Evolutionary conservation across 2,329 filamentous ascomycete genomes (phyloP), one percentile per base, ranked within the genome.

Genomic region (Cladosporium sp.): DNA sequence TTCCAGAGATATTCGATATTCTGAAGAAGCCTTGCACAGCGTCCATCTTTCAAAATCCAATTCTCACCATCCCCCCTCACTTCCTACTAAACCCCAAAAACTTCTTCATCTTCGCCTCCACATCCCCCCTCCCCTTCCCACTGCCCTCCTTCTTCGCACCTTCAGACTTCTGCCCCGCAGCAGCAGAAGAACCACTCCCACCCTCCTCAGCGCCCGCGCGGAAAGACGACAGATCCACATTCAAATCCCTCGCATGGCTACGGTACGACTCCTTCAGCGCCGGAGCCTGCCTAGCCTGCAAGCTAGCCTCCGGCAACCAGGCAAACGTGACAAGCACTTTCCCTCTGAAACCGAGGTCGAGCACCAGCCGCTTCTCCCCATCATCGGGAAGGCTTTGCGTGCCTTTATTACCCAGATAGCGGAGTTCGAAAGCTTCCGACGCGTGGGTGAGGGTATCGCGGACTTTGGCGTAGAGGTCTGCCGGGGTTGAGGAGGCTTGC

Each of bases 81-180:
- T 89, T 90, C 78, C 88, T 90, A 7, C 81, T 82, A 24, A 83
- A 75, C 50, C 86, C 70, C 67, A 91, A 69, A 80, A 87, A 89
- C 66, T 88, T 89, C 17, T 86, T 85, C 59, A 83, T 69, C 67
- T 76, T 78, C 9, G 63, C 64, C 54, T 70, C 66, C 45, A 64
- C 49, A 55, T 69, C 68, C 52, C 70, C 60, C n/a, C 68, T 68
- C 3, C 61, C 70, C 32, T 69, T 63, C 19, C 57, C 55, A 9
- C 42, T 52, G 19, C 41, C 36, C 32, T 61, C 61, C 56, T 63
- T 59, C 57, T 64, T 62, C 54, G 20, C 56, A 54, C 63, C 59
- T 7, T 62, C 64, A 19, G 52, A 50, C 50, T 61, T 60, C 48
- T 62, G 58, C n/a, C n/a, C n/a, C n/a, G n/a, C n/a, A 17, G 51